Evolutionary conservation across 768 basidiomycete species (phyloP).

Genomic region (Hygrophoropsis aurantiaca): DNA sequence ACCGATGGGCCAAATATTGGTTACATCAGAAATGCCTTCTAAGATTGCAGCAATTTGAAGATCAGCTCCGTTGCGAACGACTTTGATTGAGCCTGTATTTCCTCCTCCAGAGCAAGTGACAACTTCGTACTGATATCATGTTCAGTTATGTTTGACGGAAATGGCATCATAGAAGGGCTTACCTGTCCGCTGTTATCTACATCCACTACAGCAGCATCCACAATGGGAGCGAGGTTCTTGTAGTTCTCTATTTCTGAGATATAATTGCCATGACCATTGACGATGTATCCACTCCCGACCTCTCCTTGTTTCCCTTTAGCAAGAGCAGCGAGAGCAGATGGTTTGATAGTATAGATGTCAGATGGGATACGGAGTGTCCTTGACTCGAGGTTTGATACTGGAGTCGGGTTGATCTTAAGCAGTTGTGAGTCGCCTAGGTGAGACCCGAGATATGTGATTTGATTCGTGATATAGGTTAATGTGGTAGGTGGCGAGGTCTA

Average conservation of each 20-base stretch:
- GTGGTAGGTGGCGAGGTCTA: slow-evolving; percentile 73
- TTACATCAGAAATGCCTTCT: slow-evolving; percentile 56
- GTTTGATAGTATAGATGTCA: slow-evolving; percentile 43
- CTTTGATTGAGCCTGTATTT: slow-evolving; percentile 72
- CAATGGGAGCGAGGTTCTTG: slow-evolving; percentile 80
- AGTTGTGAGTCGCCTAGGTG: slow-evolving; percentile 82
- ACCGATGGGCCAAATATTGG: slow-evolving; percentile 62
- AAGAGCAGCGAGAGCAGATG: slow-evolving; percentile 29
- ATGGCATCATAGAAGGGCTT: slow-evolving; percentile 10
- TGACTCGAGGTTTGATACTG: slow-evolving; percentile 37
- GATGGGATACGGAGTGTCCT: slow-evolving; percentile 54
- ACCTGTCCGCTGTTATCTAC: slow-evolving; percentile 71
- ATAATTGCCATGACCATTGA: slow-evolving; percentile 54
- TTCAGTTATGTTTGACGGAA: neutral
- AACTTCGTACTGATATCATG: slow-evolving; percentile 58
- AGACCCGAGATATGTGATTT: slow-evolving; percentile 77
- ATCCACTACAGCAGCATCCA: slow-evolving; percentile 79
- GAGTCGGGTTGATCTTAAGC: slow-evolving; percentile 51
- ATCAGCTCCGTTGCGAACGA: slow-evolving; percentile 82
- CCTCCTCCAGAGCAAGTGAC: slow-evolving; percentile 84
- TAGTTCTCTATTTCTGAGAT: slow-evolving; percentile 62
- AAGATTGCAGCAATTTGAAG: slow-evolving; percentile 64
- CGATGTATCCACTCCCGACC: slow-evolving; percentile 42
- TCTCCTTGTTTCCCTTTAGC: slow-evolving; percentile 38
- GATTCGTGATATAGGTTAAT: slow-evolving; percentile 69